Percentiles rank a stretch among this genome's conserved stretches.
Conservation (phyloP, 2,329 filamentous ascomycete genomes). For the Shiraia sp. region DNA sequence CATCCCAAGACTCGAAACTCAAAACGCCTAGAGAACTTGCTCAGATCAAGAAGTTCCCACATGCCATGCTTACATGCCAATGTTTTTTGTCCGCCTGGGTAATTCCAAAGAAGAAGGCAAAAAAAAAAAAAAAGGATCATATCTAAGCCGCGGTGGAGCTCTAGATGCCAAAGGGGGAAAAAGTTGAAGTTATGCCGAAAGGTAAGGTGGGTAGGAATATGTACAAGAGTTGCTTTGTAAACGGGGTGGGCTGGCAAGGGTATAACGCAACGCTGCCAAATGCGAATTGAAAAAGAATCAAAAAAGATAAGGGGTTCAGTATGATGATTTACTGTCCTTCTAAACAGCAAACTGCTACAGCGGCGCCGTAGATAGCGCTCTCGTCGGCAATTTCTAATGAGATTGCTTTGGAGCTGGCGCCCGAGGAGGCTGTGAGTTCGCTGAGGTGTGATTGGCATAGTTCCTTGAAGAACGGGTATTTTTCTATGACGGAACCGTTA, state of each 20-base stretch:
- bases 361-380: slow-evolving; percentile 75
- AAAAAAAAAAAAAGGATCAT: slow-evolving; percentile 3
- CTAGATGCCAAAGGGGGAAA: no score
- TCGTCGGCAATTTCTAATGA: slow-evolving; percentile 71
- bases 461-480: slow-evolving; percentile 69
- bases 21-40: slow-evolving; percentile 3
- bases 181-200: no score
- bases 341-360: slow-evolving; percentile 61
- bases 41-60: slow-evolving; percentile 2
- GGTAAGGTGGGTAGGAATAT: no score
- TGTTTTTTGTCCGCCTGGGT: no score
- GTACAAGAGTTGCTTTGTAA: no score
- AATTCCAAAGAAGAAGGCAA: slow-evolving; percentile 1
- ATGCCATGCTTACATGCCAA: no score
- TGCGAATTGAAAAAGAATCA: no score
- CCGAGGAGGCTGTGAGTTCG: slow-evolving; percentile 53
- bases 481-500: slow-evolving; percentile 79
- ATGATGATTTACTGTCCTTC: slow-evolving; percentile 27
- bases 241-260: no score
- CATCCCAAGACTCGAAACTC: no score
- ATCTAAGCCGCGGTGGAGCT: no score
- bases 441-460: slow-evolving; percentile 68
- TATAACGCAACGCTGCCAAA: no score
- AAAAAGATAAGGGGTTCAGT: neutral
- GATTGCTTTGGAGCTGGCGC: slow-evolving; percentile 52